Percentiles rank a stretch among this genome's conserved stretches.
These are phyloP conservation scores for Eleusine coracana DNA, from an alignment of 176 grass and related monocot species.

Conservation along the genomic window DNA sequence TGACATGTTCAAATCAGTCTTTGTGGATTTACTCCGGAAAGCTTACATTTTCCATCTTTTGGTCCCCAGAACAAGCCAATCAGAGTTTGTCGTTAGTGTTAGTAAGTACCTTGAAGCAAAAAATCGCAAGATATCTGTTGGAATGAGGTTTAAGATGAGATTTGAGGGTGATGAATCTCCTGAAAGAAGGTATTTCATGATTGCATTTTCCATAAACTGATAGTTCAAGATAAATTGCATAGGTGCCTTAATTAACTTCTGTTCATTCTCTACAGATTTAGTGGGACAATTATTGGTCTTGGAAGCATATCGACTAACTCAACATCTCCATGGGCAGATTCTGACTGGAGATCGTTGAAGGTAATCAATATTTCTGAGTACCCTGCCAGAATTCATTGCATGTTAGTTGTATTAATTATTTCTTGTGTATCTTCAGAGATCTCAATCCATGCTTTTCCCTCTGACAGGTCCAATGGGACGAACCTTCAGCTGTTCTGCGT, in stretches of 20 bases:
- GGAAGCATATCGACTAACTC: conserved; percentile 46
- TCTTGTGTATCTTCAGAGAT: conserved; percentile 11
- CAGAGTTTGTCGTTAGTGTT: conserved; percentile 70
- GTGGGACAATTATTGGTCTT: conserved; percentile 76
- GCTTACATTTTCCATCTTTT: conserved; percentile 29
- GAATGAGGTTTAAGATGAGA: conserved; percentile 87
- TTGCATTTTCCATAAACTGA: conserved; percentile 7
- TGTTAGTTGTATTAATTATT: conserved; percentile 17
- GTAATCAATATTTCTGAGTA: conserved; percentile 43
- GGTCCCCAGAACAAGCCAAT: conserved; percentile 67
- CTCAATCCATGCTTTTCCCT: conserved; percentile 21
- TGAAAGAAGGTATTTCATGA: conserved; percentile 69
- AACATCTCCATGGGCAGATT: conserved; percentile 74
- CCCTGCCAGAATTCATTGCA: neutral
- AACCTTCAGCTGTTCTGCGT: conserved; percentile 51
- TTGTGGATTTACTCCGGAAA: conserved; percentile 7
- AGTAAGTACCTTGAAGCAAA: conserved; percentile 87
- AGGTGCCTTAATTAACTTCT: conserved; percentile 25
- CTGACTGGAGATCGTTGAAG: conserved; percentile 82
- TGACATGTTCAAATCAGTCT: conserved; percentile 14
- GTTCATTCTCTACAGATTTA: conserved; percentile 60
- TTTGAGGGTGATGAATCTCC: conserved; percentile 84
- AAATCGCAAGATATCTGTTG: conserved; percentile 69
- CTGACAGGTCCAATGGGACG: conserved; percentile 84
- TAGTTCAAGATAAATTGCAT: conserved; percentile 23